Percentiles rank a stretch among this genome's conserved stretches.
Conservation (phyloP, 2,329 filamentous ascomycete species). For the Neospermospora avenae region DNA sequence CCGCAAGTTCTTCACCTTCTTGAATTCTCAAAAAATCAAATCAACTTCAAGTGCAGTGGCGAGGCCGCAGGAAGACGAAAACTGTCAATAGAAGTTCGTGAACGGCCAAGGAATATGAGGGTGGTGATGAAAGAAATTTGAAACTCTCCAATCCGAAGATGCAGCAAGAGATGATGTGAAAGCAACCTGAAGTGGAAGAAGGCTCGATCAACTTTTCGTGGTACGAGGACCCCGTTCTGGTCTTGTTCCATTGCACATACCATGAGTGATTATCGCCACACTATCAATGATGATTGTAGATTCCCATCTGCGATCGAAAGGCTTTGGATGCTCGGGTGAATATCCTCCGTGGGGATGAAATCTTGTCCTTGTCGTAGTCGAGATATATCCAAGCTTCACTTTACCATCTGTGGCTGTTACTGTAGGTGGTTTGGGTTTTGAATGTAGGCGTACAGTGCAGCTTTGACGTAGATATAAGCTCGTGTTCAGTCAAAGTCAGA, state of each 20-base stretch:
- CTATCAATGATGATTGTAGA: not conserved
- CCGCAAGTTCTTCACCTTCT: too few species aligned
- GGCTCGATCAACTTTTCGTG: not conserved
- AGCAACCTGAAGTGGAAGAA: not conserved
- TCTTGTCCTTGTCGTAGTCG: not conserved
- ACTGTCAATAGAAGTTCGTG: too few species aligned
- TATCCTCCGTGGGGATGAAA: not conserved
- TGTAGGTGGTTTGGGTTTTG: not conserved
- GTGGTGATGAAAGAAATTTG: not conserved
- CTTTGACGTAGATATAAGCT: not conserved
- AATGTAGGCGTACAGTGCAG: not conserved
- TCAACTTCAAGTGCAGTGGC: too few species aligned
- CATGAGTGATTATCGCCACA: not conserved
- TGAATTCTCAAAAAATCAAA: too few species aligned
- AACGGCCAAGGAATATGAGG: too few species aligned
- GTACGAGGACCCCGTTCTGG: not conserved
- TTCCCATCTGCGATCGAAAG: not conserved
- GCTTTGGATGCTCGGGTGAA: not conserved
- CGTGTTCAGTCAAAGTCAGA: not conserved
- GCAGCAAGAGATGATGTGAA: not conserved
- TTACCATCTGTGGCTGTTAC: not conserved
- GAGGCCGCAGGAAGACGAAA: too few species aligned
- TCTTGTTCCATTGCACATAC: not conserved
- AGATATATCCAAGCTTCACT: not conserved
- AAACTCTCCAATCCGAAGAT: not conserved